Conservation (phyloP, 1,284 basidiomycete genomes). For the Ceratobasidium theobromae region DNA sequence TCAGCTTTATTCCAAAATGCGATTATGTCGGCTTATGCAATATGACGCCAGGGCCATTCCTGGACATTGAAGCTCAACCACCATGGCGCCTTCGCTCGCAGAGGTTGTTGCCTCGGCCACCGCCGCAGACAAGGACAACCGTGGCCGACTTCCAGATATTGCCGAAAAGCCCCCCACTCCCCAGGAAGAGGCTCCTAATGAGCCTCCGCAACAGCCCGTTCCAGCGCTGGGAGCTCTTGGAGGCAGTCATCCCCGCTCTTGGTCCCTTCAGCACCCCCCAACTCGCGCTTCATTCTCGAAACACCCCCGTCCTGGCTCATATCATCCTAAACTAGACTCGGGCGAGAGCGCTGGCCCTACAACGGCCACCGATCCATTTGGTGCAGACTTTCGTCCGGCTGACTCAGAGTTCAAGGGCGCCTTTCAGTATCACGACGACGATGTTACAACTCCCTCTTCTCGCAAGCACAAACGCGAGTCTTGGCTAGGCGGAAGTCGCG, state of each 20-base stretch:
- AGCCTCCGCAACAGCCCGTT: neutral
- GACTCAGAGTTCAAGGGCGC: slow-evolving; percentile 24
- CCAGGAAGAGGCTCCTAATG: neutral
- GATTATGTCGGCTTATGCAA: neutral
- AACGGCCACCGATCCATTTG: slow-evolving; percentile 20
- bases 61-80: neutral
- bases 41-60: neutral
- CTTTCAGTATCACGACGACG: slow-evolving; percentile 24
- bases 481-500: slow-evolving; percentile 25
- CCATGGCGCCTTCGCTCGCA: slow-evolving; percentile 5
- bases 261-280: slow-evolving; percentile 17
- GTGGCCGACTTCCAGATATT: slow-evolving; percentile 12
- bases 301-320: neutral
- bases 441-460: slow-evolving; percentile 1
- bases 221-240: slow-evolving; percentile 12
- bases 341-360: neutral
- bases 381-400: slow-evolving; percentile 17
- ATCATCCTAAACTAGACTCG: slow-evolving; percentile 1
- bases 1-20: too few relatives aligned
- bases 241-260: slow-evolving; percentile 9
- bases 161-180: slow-evolving; percentile 8
- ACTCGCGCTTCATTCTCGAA: slow-evolving; percentile 28
- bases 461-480: slow-evolving; percentile 20
- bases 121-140: neutral
- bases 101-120: slow-evolving; percentile 10